phyloP scores from a whole-genome alignment of 495 filamentous ascomycete genomes.

The Podospora didyma region DNA sequence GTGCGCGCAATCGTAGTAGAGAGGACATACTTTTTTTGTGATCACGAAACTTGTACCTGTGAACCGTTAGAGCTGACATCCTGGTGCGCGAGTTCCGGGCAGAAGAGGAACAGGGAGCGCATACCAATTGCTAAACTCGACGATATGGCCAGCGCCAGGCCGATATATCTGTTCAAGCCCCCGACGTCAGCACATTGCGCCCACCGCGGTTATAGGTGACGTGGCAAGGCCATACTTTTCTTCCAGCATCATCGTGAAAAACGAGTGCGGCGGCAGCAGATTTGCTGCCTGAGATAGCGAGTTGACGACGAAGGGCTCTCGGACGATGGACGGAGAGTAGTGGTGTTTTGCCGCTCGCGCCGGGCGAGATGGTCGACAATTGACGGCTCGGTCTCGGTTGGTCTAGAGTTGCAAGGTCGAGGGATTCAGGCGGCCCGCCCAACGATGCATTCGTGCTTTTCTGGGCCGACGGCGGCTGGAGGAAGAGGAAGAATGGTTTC shows the following conservation, averaged over 20 bases:
- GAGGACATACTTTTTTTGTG: conserved; percentile 70
- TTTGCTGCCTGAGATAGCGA: conserved; percentile 19
- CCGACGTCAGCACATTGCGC: conserved; percentile 16
- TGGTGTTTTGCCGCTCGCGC: conserved; percentile 8
- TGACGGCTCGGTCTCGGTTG: too few relatives aligned
- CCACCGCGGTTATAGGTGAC: neutral
- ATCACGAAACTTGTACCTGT: conserved; percentile 89
- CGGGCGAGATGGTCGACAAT: conserved; percentile 11
- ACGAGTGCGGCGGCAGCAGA: conserved; percentile 32
- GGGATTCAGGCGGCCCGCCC: conserved; percentile 2
- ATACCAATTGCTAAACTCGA: conserved; percentile 92
- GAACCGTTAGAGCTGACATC: conserved; percentile 21
- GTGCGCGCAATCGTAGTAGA: neutral
- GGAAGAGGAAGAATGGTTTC: too few relatives aligned
- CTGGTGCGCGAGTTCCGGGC: neutral
- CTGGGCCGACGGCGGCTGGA: neutral
- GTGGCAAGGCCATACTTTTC: conserved; percentile 59
- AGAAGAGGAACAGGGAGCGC: conserved; percentile 23
- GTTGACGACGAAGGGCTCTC: conserved; percentile 3
- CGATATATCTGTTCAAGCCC: conserved; percentile 70
- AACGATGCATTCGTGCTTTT: conserved; percentile 9
- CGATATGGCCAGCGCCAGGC: conserved; percentile 79
- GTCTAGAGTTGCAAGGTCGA: neutral
- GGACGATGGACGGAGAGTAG: conserved; percentile 1
- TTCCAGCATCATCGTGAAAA: conserved; percentile 63